Base-by-base conservation (phyloP, 306 rosid genomes). In the Inga leiocalycina region DNA sequence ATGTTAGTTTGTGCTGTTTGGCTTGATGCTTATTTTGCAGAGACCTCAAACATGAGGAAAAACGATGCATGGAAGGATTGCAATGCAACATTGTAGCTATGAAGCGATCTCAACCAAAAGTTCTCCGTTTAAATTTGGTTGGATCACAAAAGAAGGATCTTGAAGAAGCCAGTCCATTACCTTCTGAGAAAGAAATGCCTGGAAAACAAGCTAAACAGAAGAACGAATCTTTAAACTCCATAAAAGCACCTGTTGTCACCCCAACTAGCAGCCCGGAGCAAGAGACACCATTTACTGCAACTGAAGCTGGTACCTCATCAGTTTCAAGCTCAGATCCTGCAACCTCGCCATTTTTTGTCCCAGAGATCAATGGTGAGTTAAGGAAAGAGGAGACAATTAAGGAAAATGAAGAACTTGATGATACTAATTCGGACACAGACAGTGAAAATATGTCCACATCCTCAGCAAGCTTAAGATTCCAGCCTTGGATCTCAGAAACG, bases 271-370 rank as follows among this genome's bases (percentile, higher is more conserved):
- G 99, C 85, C 99, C 99, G 0, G 99, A 96, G 87, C 81, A 91
- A 65, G 99, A 89, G 68, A 92, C 98, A 0, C 91, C 97, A 0
- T 92, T 92, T 76, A 96, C 99, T 6, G 90, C 92, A 43, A 92
- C 98, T 6, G 99, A 96, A 86, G 98, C 89, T 69, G 97, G 97
- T 37, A 89, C 98, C 44, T 94, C 99, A 22, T 96, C 99, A 3
- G 95, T 94, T 68, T 96, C 99, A 32, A 96, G 98, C 87, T 94
- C 98, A 4, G 98, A 93, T 85, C 99, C 88, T 77, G 99, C 98
- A 88, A 89, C 97, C 76, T 96, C 99, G 27, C 99, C 98, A 14
- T 93, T 94, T 85, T 87, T 90, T 74, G 74, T 89, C 82, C 86
- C 97, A 24, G 97, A 90, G 82, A 85, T 89, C 74, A 92, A 78